Evolutionary conservation across 1,284 basidiomycete genomes (phyloP), one percentile per base, ranked within the genome.

Genomic region (Ustilago shanxiensis): DNA sequence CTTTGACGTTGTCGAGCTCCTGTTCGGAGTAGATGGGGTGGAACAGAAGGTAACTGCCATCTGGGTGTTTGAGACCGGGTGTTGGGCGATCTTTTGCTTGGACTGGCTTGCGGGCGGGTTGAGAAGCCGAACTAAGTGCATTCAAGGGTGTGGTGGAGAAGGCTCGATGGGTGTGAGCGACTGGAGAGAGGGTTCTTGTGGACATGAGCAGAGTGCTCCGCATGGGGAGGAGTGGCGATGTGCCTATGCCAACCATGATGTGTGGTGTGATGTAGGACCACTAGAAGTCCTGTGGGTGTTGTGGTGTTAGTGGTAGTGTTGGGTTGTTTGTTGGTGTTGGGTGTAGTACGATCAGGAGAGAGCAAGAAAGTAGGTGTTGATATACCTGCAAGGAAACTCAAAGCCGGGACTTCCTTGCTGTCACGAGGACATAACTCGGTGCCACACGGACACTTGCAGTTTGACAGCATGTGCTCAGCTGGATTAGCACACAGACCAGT

Each of bases 1-100:
- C 90, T 90, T 95, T 88, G 49, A 95, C 92, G 11, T 91, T 88
- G 71, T 90, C 92, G 72, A 97, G 87, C 85, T 98, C 95, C 37
- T 60, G 47, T 26, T 72, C 66, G 24, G 74, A 72, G 56, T 77
- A 77, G 66, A 77, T 69, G 20, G 74, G 74, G 53, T 77, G 74
- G 60, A 77, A 77, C 44, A 77, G 66, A 24, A 79, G 77, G 50
- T 79, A 75, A 57, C 69, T 66, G 2, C 70, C 64, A 26, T 62
- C 56, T 2, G 72, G 74, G 45, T 77, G 74, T n/a, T 64, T 66
- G 26, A 52, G 29, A 11, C 60, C 66, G 5, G 66, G 60, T 1
- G 20, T 33, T 28, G 45, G 49, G 8, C 65, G 68, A 41, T 74
- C 68, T 29, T 66, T 66, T 14, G 63, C 67, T 33, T 75, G 72